These are phyloP conservation scores for Urostyla sp. DNA, from an alignment of 73 alveolate genomes.

Conservation along the genomic window DNA sequence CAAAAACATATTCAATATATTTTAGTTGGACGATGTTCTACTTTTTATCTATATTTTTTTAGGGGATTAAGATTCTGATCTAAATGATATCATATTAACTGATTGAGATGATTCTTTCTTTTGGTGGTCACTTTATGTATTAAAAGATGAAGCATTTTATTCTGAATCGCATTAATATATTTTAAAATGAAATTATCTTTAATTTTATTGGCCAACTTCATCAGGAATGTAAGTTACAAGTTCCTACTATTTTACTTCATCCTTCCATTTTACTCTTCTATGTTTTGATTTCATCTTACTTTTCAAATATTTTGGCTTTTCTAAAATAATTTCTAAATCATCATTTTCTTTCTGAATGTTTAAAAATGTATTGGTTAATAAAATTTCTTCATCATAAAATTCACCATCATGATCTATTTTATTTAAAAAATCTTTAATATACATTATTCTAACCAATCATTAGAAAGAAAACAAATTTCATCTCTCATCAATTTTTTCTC, in stretches of 20 bases:
- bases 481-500: not conserved
- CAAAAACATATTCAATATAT: too few species aligned
- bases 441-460: conserved; percentile 4
- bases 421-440: not conserved
- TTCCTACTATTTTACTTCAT: not conserved
- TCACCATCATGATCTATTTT: not conserved
- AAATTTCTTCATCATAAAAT: conserved; percentile 10
- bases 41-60: too few species aligned
- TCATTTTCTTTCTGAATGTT: conserved; percentile 2
- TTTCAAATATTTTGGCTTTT: not conserved
- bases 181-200: not conserved
- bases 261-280: not conserved
- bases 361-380: not conserved
- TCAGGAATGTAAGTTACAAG: too few species aligned
- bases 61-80: too few species aligned
- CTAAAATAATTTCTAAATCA: not conserved
- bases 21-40: too few species aligned
- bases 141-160: not conserved
- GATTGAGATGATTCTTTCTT: not conserved
- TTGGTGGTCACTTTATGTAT: not conserved
- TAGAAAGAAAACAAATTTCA: not conserved
- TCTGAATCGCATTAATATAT: not conserved
- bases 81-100: too few species aligned
- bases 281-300: not conserved
- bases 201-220: not conserved